A percentile compares a stretch with the other conserved stretches of the same genome.
These are phyloP conservation scores for Leishmania guyanensis DNA, from an alignment of 208 protist genomes.

Conservation along the genomic window DNA sequence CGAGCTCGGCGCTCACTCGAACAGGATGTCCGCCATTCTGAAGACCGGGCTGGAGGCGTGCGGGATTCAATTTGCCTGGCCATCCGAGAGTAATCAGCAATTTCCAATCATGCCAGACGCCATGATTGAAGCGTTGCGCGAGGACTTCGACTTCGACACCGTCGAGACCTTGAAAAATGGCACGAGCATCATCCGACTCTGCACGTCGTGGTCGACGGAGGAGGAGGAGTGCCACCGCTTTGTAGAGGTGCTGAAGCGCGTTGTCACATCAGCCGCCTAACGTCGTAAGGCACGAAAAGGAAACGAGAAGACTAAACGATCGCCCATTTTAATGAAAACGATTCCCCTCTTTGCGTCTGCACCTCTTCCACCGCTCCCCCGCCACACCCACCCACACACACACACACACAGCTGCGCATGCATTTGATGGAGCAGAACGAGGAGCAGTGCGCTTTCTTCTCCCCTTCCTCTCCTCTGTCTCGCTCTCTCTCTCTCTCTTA, in stretches of 20 bases:
- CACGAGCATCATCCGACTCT: constrained; percentile 35
- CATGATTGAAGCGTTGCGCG: constrained; percentile 15
- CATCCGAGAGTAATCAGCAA: constrained; percentile 40
- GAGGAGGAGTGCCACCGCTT: constrained; percentile 50
- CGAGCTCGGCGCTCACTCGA: constrained; percentile 38
- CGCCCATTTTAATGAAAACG: no score
- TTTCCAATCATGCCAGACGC: constrained; percentile 34
- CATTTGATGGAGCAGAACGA: no score
- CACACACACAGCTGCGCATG: background rate
- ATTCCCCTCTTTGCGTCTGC: no score
- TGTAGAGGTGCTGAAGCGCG: constrained; percentile 31
- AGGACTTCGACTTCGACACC: constrained; percentile 23
- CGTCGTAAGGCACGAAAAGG: no score
- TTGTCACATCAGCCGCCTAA: constrained; percentile 2
- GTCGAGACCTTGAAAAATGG: constrained; percentile 17
- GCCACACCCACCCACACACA: background rate
- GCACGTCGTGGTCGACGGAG: constrained; percentile 51
- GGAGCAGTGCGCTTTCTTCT: background rate
- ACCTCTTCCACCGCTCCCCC: background rate
- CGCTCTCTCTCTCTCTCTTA: no score
- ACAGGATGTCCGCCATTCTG: constrained; percentile 44
- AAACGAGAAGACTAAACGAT: no score
- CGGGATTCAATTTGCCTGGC: constrained; percentile 31
- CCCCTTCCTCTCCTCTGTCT: no score
- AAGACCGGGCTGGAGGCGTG: constrained; percentile 38